phyloP scores from a whole-genome alignment of 495 filamentous ascomycete species.

The Aspergillus cavernicola region DNA sequence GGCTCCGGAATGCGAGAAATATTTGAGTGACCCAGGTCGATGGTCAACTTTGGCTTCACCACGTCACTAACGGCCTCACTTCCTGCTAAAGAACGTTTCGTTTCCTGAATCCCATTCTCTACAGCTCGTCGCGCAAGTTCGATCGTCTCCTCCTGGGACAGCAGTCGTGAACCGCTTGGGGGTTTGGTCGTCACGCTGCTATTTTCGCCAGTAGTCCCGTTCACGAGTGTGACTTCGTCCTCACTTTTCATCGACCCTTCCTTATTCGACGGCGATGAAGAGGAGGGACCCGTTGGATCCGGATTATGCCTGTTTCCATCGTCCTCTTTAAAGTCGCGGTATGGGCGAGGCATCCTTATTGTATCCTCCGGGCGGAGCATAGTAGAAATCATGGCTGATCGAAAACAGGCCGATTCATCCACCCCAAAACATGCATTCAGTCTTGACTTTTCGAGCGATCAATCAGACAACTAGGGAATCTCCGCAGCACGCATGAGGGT shows the following conservation, averaged over 20 bases:
- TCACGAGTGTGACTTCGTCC: conserved; percentile 29
- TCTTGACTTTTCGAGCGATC: conserved; percentile 6
- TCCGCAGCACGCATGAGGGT: conserved; percentile 9
- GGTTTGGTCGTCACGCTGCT: conserved; percentile 18
- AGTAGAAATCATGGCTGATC: conserved; percentile 32
- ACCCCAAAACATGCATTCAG: conserved; percentile 1
- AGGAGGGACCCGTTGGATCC: conserved; percentile 23
- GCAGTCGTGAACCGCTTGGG: conserved; percentile 23
- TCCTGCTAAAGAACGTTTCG: conserved; percentile 63
- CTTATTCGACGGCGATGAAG: conserved; percentile 24
- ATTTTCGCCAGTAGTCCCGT: conserved; percentile 29
- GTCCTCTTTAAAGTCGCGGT: conserved; percentile 34
- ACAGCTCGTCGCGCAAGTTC: conserved; percentile 62
- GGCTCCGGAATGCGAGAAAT: conserved; percentile 80
- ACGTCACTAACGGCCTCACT: conserved; percentile 64
- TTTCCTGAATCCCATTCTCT: conserved; percentile 63
- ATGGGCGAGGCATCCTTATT: conserved; percentile 31
- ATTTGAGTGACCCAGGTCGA: conserved; percentile 81
- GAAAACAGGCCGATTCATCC: neutral
- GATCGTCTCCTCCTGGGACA: conserved; percentile 45
- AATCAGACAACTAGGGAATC: conserved; percentile 17
- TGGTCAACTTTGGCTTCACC: conserved; percentile 74
- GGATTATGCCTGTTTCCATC: conserved; percentile 22
- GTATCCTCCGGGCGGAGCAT: conserved; percentile 42
- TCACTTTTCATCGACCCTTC: conserved; percentile 30